A percentile compares a stretch with the other conserved stretches of the same genome.
phyloP scores from a whole-genome alignment of 106 monocot genomes.

The Hemerocallis citrina region DNA sequence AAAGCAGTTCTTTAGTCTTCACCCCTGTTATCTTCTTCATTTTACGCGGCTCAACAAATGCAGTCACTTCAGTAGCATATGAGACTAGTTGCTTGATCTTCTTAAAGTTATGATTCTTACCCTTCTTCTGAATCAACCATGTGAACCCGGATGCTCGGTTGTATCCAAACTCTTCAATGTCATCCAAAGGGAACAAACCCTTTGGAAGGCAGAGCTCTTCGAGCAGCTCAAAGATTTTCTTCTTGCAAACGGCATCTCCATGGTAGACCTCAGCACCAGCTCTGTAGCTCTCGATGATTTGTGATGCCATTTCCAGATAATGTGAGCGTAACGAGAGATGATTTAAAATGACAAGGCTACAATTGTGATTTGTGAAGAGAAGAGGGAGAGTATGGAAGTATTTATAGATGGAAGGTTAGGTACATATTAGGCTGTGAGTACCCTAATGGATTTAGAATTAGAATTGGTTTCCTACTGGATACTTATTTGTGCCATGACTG shows the following conservation, averaged over 20 bases:
- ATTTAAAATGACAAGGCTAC: background rate
- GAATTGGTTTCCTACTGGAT: too few species aligned
- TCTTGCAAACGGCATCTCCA: conserved; percentile 8
- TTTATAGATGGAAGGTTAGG: background rate
- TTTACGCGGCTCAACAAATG: conserved; percentile 1
- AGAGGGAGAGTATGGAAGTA: too few species aligned
- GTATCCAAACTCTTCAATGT: conserved; percentile 18
- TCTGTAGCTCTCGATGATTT: conserved; percentile 3
- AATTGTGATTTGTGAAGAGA: background rate
- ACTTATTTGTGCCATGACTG: too few species aligned
- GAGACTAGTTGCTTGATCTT: conserved; percentile 14
- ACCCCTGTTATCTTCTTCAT: conserved; percentile 16
- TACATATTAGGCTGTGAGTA: too few species aligned
- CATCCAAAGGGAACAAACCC: conserved; percentile 14
- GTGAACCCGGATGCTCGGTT: conserved; percentile 7
- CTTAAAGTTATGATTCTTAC: conserved; percentile 5
- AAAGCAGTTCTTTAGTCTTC: conserved; percentile 11
- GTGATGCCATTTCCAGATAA: conserved; percentile 7
- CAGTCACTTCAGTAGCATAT: conserved; percentile 10
- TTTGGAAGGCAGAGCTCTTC: conserved; percentile 13
- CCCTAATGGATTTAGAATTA: too few species aligned
- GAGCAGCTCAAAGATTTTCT: conserved; percentile 8
- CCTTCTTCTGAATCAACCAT: conserved; percentile 16
- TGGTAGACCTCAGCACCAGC: conserved; percentile 7
- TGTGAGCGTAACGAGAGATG: background rate